Evolutionary conservation across 176 grass and related monocot genomes (phyloP).

Genomic region (Olyra latifolia): DNA sequence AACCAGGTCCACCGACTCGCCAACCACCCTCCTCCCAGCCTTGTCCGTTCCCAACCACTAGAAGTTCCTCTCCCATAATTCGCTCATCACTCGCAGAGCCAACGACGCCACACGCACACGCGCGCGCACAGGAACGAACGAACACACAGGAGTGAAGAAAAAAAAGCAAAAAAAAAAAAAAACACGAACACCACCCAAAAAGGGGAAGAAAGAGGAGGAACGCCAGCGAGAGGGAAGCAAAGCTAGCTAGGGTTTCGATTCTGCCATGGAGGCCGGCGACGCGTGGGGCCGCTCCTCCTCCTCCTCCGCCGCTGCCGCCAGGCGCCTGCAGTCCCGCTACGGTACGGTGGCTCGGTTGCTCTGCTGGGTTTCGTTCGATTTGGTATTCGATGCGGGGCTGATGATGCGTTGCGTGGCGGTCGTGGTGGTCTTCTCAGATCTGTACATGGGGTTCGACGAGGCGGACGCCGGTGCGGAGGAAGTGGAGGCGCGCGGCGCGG

Average conservation of each 20-base stretch:
- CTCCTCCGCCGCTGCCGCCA: conserved; percentile 42
- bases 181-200: not conserved
- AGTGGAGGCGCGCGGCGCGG: conserved; percentile 40
- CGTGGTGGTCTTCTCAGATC: conserved; percentile 36
- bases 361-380: not conserved
- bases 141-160: not conserved
- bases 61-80: not conserved
- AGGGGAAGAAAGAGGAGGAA: not conserved
- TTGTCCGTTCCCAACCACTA: not conserved
- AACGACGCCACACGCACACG: not conserved
- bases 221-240: not conserved
- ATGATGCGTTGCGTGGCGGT: not conserved
- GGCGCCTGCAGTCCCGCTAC: conserved; percentile 77
- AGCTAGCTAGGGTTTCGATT: conserved; percentile 33
- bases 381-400: not conserved
- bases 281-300: conserved; percentile 64
- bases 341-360: conserved; percentile 14
- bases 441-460: conserved; percentile 69
- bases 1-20: not conserved
- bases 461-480: conserved; percentile 47
- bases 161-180: not conserved
- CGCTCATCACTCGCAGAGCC: not conserved
- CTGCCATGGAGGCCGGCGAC: conserved; percentile 48
- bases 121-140: not conserved
- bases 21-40: not conserved